Conservation (phyloP, 495 filamentous ascomycete genomes). For the Lophium mytilinum region DNA sequence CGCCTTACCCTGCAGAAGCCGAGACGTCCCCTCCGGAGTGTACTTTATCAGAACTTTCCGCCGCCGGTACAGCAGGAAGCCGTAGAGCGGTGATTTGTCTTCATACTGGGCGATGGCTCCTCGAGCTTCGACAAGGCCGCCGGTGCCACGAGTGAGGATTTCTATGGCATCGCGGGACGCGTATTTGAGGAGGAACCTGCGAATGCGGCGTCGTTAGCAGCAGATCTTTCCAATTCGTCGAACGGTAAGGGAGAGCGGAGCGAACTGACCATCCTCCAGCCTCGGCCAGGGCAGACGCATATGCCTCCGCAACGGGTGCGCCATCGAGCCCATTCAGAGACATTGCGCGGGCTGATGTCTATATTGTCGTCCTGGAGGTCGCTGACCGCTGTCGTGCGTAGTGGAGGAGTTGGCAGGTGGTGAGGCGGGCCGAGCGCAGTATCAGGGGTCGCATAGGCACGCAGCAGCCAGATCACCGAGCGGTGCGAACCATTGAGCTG, state of each 20-base stretch:
- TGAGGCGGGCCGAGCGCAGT: not conserved
- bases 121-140: slow-evolving; percentile 78
- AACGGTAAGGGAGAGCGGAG: not conserved
- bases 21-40: slow-evolving; percentile 79
- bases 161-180: slow-evolving; percentile 80
- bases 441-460: not conserved
- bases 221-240: slow-evolving; percentile 1
- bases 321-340: slow-evolving; percentile 96
- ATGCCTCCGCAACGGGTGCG: slow-evolving; percentile 70
- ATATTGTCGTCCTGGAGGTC: not conserved
- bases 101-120: slow-evolving; percentile 67
- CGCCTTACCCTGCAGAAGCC: slow-evolving; percentile 76
- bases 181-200: slow-evolving; percentile 92
- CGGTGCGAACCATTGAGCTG: not conserved
- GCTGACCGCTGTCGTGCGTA: not conserved
- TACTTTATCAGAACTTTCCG: slow-evolving; percentile 89
- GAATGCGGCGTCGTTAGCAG: not conserved
- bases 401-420: not conserved
- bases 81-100: slow-evolving; percentile 81
- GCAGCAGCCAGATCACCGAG: not conserved
- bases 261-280: slow-evolving; percentile 89
- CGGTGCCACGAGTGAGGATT: slow-evolving; percentile 66
- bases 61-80: slow-evolving; percentile 81
- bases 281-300: slow-evolving; percentile 70
- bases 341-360: slow-evolving; percentile 44